A percentile compares a stretch with the other conserved stretches of the same genome.
Conservation (phyloP, 768 basidiomycete species). For the Pleurotus eryngii region DNA sequence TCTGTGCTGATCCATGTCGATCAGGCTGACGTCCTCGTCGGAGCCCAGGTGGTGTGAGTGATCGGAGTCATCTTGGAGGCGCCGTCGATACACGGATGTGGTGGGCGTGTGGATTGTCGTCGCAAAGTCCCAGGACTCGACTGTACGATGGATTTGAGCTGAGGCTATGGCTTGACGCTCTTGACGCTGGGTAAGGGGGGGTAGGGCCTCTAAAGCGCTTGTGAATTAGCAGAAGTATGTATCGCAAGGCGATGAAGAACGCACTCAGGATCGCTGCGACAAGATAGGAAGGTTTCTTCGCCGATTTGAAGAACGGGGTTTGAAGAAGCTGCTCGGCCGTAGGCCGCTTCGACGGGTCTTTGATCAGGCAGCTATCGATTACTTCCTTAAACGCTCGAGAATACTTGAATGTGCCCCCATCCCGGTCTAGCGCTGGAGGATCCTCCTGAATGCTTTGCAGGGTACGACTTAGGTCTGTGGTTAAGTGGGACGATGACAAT, state of each 20-base stretch:
- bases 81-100: slow-evolving; percentile 23
- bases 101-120: slow-evolving; percentile 40
- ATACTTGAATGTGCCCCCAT: slow-evolving; percentile 70
- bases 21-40: slow-evolving; percentile 11
- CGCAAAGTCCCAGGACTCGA: slow-evolving; percentile 83
- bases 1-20: slow-evolving; percentile 22
- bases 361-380: slow-evolving; percentile 76
- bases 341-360: slow-evolving; percentile 84
- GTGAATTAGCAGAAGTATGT: background rate
- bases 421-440: slow-evolving; percentile 73
- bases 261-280: slow-evolving; percentile 71
- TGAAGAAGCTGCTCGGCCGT: slow-evolving; percentile 75
- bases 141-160: slow-evolving; percentile 41
- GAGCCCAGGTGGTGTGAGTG: slow-evolving; percentile 21
- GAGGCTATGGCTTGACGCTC: slow-evolving; percentile 48
- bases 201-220: slow-evolving; percentile 50
- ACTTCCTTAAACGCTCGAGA: slow-evolving; percentile 81
- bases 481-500: too few relatives aligned
- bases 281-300: slow-evolving; percentile 78
- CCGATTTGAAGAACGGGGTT: slow-evolving; percentile 72
- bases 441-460: slow-evolving; percentile 63
- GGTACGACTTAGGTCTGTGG: background rate
- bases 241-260: slow-evolving; percentile 12
- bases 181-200: slow-evolving; percentile 70
- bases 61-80: slow-evolving; percentile 18